Conservation (phyloP, 2,329 filamentous ascomycete genomes). For the Cladophialophora psammophila region DNA sequence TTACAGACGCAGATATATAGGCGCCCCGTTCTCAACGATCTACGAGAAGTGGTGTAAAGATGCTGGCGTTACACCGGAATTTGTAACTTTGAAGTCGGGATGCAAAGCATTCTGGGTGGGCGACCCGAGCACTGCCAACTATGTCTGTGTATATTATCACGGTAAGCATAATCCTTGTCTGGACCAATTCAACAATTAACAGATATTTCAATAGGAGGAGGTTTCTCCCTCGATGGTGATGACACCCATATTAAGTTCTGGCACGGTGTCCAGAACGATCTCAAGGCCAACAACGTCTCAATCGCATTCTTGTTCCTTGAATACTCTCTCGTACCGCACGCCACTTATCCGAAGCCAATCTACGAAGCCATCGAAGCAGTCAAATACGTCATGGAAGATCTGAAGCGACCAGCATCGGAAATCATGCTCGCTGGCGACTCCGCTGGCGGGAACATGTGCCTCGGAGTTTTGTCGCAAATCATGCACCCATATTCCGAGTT, state of each 20-base stretch:
- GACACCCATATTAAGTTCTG: constrained; percentile 40
- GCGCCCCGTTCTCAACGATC: constrained; percentile 31
- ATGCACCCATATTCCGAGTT: constrained; percentile 62
- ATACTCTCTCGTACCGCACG: constrained; percentile 63
- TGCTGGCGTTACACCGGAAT: constrained; percentile 26
- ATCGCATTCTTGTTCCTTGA: constrained; percentile 62
- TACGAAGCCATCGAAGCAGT: constrained; percentile 51
- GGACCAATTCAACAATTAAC: not conserved
- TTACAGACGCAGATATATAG: constrained; percentile 34
- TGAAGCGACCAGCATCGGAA: constrained; percentile 45
- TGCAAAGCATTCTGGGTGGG: constrained; percentile 41
- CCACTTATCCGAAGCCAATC: constrained; percentile 54
- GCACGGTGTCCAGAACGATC: constrained; percentile 27
- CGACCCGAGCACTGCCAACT: constrained; percentile 36
- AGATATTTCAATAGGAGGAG: constrained; percentile 33
- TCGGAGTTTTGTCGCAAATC: constrained; percentile 37
- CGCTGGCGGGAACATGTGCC: constrained; percentile 53
- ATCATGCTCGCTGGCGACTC: constrained; percentile 55
- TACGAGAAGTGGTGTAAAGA: constrained; percentile 36
- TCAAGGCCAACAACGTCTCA: constrained; percentile 49
- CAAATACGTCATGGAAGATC: constrained; percentile 49
- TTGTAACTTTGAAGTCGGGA: constrained; percentile 37
- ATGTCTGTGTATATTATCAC: constrained; percentile 39
- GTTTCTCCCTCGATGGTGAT: constrained; percentile 38
- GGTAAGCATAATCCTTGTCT: constrained; percentile 20